These are phyloP conservation scores for Golubevia sp. DNA, from an alignment of 1,284 basidiomycete genomes.

Conservation along the genomic window DNA sequence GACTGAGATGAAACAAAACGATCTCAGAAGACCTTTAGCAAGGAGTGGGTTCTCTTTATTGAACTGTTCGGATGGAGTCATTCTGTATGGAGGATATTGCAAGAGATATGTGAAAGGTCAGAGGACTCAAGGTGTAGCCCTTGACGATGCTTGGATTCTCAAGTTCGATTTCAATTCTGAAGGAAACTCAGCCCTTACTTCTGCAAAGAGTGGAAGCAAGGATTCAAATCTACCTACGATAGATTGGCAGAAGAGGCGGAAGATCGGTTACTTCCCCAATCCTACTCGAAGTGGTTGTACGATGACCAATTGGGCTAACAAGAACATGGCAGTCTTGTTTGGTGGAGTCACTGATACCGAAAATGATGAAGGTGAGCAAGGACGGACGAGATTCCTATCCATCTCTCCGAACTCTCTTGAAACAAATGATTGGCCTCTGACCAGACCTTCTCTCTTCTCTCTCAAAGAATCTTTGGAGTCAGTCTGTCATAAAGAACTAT, in stretches of 20 bases:
- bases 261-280: slow-evolving; percentile 69
- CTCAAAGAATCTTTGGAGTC: slow-evolving; percentile 79
- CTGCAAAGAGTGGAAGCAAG: slow-evolving; percentile 19
- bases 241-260: slow-evolving; percentile 80
- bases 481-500: slow-evolving; percentile 52
- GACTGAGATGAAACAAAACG: slow-evolving; percentile 72
- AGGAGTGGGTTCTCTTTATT: slow-evolving; percentile 79
- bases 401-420: no score
- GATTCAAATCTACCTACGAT: slow-evolving; percentile 18
- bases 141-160: slow-evolving; percentile 92
- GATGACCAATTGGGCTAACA: slow-evolving; percentile 76
- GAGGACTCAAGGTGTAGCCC: slow-evolving; percentile 78
- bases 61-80: slow-evolving; percentile 76
- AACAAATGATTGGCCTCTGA: no score
- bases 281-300: slow-evolving; percentile 72
- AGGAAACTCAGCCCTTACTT: background rate
- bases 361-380: slow-evolving; percentile 76
- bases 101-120: slow-evolving; percentile 90
- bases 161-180: slow-evolving; percentile 62
- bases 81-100: slow-evolving; percentile 87
- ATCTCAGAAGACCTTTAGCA: slow-evolving; percentile 11
- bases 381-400: no score
- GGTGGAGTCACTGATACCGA: slow-evolving; percentile 92
- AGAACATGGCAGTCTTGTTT: slow-evolving; percentile 77
- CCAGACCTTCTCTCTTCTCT: no score